These are phyloP conservation scores for Annona cherimola DNA, from an alignment of 164 flowering plant species.

Conservation along the genomic window DNA sequence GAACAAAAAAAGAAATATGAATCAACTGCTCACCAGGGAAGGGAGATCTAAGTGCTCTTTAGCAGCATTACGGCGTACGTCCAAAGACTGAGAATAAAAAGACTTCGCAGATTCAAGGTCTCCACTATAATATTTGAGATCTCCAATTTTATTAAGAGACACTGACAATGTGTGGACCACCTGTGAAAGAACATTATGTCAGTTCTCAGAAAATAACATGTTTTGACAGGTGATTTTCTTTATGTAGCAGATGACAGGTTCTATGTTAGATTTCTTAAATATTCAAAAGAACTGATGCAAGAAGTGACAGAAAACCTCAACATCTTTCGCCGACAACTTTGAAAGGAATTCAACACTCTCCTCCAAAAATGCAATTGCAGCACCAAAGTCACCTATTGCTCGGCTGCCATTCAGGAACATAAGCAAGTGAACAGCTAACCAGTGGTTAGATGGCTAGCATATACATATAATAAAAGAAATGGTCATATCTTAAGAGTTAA, in stretches of 20 bases:
- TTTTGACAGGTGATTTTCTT: neutral
- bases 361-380: conserved; percentile 68
- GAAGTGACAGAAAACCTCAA: conserved; percentile 48
- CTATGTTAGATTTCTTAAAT: neutral
- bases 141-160: conserved; percentile 96
- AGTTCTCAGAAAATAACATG: neutral
- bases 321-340: conserved; percentile 57
- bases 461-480: neutral
- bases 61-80: conserved; percentile 76
- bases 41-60: conserved; percentile 41
- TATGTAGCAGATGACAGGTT: neutral
- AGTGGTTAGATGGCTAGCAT: neutral
- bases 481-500: neutral
- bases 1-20: neutral
- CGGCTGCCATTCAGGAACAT: conserved; percentile 50
- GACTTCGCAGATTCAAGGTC: conserved; percentile 70
- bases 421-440: neutral
- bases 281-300: conserved; percentile 9
- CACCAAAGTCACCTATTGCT: conserved; percentile 61
- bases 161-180: conserved; percentile 89
- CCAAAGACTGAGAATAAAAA: conserved; percentile 63
- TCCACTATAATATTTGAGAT: conserved; percentile 84
- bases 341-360: conserved; percentile 80
- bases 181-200: conserved; percentile 32
- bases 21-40: conserved; percentile 58